Percentiles rank a stretch among this genome's conserved stretches.
phyloP scores from a whole-genome alignment of 208 protist genomes.

The Trypanosoma brucei region DNA sequence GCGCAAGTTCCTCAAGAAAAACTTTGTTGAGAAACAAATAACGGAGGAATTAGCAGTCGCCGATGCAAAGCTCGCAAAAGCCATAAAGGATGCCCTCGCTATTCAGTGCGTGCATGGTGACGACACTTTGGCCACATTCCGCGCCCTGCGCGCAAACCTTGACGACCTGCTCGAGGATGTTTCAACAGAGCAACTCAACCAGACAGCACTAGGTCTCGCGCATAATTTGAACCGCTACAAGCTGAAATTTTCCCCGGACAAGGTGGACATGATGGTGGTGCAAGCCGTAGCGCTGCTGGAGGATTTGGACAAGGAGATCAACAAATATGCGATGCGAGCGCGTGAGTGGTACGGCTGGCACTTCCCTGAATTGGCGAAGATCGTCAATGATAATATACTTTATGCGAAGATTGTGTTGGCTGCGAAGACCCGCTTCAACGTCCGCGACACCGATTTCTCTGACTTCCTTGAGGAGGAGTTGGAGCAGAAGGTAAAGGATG shows the following conservation, averaged over 20 bases:
- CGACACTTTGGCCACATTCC: constrained; percentile 91
- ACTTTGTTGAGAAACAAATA: constrained; percentile 89
- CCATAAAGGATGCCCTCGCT: constrained; percentile 96
- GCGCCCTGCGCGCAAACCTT: constrained; percentile 94
- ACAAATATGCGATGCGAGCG: constrained; percentile 99
- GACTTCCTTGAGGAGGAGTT: constrained; percentile 96
- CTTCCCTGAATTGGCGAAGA: constrained; percentile 98
- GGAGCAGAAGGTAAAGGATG: constrained; percentile 92
- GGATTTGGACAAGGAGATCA: constrained; percentile 99
- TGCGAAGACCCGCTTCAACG: constrained; percentile 91
- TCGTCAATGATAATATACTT: constrained; percentile 95
- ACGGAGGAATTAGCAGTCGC: constrained; percentile 91
- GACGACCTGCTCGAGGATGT: constrained; percentile 84
- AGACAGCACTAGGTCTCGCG: constrained; percentile 97
- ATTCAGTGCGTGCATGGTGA: constrained; percentile 92
- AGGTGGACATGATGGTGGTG: constrained; percentile 99
- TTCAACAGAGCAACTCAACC: constrained; percentile 86
- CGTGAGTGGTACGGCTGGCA: constrained; percentile 99
- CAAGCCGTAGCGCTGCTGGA: constrained; percentile 99
- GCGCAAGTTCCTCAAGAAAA: constrained; percentile 98
- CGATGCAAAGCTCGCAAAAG: constrained; percentile 94
- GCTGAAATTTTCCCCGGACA: constrained; percentile 99
- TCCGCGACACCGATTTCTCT: constrained; percentile 89
- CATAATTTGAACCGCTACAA: constrained; percentile 99
- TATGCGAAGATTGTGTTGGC: constrained; percentile 94